Conservation (phyloP, 1,284 basidiomycete genomes). For the Boletus albobrunnescens region DNA sequence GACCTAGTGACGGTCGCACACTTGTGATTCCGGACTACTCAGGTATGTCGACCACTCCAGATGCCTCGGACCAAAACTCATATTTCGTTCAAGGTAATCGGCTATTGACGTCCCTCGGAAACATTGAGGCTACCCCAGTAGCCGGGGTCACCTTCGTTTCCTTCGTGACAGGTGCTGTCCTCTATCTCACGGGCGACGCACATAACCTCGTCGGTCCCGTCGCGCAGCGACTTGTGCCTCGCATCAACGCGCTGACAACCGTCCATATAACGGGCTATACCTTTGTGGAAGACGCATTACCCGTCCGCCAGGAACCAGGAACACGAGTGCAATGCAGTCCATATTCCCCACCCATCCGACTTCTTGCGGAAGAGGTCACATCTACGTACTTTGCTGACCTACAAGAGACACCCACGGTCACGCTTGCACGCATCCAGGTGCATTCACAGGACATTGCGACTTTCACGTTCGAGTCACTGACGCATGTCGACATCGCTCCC, state of each 20-base stretch:
- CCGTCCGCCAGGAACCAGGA: constrained; percentile 43
- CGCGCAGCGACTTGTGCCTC: constrained; percentile 52
- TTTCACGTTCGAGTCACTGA: constrained; percentile 46
- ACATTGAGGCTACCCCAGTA: constrained; percentile 53
- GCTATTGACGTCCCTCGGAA: constrained; percentile 58
- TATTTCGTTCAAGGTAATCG: constrained; percentile 48
- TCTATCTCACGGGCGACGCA: constrained; percentile 60
- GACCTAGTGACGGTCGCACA: constrained; percentile 50
- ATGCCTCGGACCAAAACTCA: background rate
- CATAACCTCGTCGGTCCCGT: constrained; percentile 45
- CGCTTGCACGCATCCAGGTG: constrained; percentile 37
- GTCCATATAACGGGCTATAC: constrained; percentile 49
- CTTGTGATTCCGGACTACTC: constrained; percentile 60
- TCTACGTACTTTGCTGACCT: constrained; percentile 28
- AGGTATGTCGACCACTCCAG: constrained; percentile 36
- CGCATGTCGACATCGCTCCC: constrained; percentile 38
- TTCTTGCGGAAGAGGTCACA: constrained; percentile 46
- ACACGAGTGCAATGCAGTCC: constrained; percentile 41
- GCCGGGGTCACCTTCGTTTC: constrained; percentile 55
- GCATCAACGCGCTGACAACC: constrained; percentile 49
- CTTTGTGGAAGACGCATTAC: constrained; percentile 53
- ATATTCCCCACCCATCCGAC: constrained; percentile 57
- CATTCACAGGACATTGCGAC: constrained; percentile 51
- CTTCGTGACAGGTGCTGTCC: constrained; percentile 51
- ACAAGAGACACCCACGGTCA: constrained; percentile 27